Conservation (phyloP, 2,329 filamentous ascomycete species). For the Penicillium concentricum region DNA sequence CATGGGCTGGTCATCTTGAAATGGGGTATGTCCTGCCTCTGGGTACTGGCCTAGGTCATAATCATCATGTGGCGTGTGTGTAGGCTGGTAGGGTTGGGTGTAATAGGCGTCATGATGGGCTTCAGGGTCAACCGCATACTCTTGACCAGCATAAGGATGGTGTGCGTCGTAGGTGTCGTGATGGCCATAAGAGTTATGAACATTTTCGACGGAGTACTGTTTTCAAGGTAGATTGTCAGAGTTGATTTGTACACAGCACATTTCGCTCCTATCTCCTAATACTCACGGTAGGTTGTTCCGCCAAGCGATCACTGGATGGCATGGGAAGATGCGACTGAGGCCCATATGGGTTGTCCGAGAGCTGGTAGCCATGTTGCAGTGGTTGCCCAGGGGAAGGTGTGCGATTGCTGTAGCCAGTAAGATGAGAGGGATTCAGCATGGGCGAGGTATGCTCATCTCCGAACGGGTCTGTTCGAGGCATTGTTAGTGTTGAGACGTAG, state of each 20-base stretch:
- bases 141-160: slow-evolving; percentile 56
- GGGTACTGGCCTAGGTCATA: slow-evolving; percentile 58
- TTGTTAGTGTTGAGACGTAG: slow-evolving; percentile 23
- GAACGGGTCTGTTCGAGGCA: slow-evolving; percentile 37
- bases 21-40: slow-evolving; percentile 55
- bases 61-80: slow-evolving; percentile 54
- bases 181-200: slow-evolving; percentile 62
- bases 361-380: slow-evolving; percentile 69
- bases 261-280: not conserved
- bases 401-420: slow-evolving; percentile 44
- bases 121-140: slow-evolving; percentile 77
- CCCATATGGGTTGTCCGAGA: slow-evolving; percentile 73
- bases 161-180: slow-evolving; percentile 60
- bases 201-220: slow-evolving; percentile 70
- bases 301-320: slow-evolving; percentile 71
- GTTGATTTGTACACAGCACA: not conserved
- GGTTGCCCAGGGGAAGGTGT: slow-evolving; percentile 77
- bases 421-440: slow-evolving; percentile 55
- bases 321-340: slow-evolving; percentile 64
- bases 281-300: slow-evolving; percentile 80
- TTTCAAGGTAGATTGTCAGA: slow-evolving; percentile 8
- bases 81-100: slow-evolving; percentile 75
- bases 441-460: slow-evolving; percentile 43
- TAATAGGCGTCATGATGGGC: slow-evolving; percentile 86
- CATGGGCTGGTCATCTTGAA: slow-evolving; percentile 70